phyloP scores from a whole-genome alignment of 2,329 filamentous ascomycete species.

The Raffaelea arxii region DNA sequence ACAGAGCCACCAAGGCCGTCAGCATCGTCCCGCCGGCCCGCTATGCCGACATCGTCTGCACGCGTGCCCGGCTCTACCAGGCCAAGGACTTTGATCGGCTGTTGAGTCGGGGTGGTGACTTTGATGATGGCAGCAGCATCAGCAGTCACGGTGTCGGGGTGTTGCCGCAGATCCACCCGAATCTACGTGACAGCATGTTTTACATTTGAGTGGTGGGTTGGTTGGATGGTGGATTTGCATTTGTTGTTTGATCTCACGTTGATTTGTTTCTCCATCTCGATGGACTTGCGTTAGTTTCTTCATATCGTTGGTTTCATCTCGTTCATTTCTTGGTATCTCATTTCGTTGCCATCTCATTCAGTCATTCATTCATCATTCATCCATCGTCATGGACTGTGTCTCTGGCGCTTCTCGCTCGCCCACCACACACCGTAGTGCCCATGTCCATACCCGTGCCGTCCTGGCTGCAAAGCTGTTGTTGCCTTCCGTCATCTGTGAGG shows the following conservation, averaged over 20 bases:
- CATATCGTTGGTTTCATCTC: too few species aligned
- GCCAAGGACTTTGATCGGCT: conserved; percentile 48
- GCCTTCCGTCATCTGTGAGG: too few species aligned
- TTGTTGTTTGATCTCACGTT: too few species aligned
- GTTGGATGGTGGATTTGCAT: too few species aligned
- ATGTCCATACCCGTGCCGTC: conserved; percentile 59
- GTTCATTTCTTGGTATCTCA: conserved; percentile 16
- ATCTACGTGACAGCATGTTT: conserved; percentile 41
- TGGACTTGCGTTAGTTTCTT: too few species aligned
- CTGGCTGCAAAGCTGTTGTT: conserved; percentile 53
- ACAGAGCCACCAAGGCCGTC: conserved; percentile 79
- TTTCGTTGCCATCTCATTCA: too few species aligned
- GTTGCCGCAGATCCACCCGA: conserved; percentile 27
- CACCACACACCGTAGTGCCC: conserved; percentile 61
- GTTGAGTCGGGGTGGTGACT: not conserved
- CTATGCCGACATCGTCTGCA: conserved; percentile 80
- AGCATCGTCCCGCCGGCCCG: conserved; percentile 83
- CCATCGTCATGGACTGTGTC: not conserved
- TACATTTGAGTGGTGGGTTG: conserved; percentile 35
- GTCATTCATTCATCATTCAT: too few species aligned
- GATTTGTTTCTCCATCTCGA: too few species aligned
- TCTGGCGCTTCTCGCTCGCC: not conserved
- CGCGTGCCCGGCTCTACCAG: conserved; percentile 64
- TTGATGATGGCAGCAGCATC: not conserved
- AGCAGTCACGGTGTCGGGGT: conserved; percentile 28